A percentile compares a stretch with the other conserved stretches of the same genome.
Conservation (phyloP, 768 basidiomycete species). For the Trametopsis cervina region DNA sequence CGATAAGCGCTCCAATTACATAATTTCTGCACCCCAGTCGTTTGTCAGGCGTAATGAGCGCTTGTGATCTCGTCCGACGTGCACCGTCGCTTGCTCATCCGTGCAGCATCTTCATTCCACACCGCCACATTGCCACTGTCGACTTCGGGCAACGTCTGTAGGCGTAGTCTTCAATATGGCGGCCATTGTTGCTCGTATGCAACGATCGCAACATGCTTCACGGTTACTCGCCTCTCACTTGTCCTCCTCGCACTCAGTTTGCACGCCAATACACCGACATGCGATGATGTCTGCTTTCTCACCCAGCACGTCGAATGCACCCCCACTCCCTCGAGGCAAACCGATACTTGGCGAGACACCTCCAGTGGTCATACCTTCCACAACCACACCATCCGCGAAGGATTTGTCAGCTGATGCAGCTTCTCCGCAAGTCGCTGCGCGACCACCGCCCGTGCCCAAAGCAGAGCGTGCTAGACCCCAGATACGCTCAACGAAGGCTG, state of each 20-base stretch:
- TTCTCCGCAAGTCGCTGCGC: constrained; percentile 65
- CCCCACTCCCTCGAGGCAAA: constrained; percentile 14
- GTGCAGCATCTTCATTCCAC: too few species aligned
- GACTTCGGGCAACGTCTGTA: too few species aligned
- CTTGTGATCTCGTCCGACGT: neutral
- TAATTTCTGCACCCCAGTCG: too few species aligned
- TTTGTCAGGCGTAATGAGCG: too few species aligned
- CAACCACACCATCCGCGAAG: constrained; percentile 24
- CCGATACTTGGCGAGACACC: constrained; percentile 38
- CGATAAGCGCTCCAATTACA: too few species aligned
- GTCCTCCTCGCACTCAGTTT: constrained; percentile 11
- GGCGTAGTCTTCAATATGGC: too few species aligned
- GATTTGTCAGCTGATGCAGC: constrained; percentile 49
- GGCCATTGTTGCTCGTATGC: constrained; percentile 9
- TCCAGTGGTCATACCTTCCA: constrained; percentile 43
- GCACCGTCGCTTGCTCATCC: neutral
- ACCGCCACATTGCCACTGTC: too few species aligned
- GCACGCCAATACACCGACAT: constrained; percentile 38
- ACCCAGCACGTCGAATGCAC: constrained; percentile 24
- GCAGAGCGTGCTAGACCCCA: constrained; percentile 56
- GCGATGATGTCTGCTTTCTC: constrained; percentile 66
- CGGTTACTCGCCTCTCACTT: constrained; percentile 5
- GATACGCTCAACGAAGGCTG: constrained; percentile 69
- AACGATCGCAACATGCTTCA: constrained; percentile 7
- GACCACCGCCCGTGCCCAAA: constrained; percentile 65